Base-by-base conservation (phyloP, 2,329 filamentous ascomycete genomes). In the Epichloe sp. region DNA sequence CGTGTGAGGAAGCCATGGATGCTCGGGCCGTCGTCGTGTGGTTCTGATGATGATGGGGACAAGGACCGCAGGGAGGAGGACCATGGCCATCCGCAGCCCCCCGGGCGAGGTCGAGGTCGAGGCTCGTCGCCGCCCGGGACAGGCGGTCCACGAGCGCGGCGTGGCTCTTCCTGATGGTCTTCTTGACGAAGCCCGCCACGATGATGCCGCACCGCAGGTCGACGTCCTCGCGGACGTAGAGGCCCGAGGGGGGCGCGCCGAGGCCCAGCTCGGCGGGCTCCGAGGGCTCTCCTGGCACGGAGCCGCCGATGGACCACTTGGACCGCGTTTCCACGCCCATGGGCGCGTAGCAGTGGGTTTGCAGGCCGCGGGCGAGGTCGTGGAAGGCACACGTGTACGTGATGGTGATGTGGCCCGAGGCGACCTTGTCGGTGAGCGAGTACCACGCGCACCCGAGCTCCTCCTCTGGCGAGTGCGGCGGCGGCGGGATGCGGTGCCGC, bases 171-270 rank as follows among this genome's bases (percentile, higher is more conserved):
- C 86, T 86, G 44, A 94, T 75, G 14, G 86, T 93, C 68, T 82
- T 86, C 72, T 86, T 90, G 53, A 95, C 85, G 61, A 94, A 94
- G 7, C 71, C 69, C 0, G 82, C 76, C 71, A 93, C 78, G 55
- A 93, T 71, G 52, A 88, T 71, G 60, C 89, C 91, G 70, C 88
- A 94, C 52, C 78, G 78, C 73, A 95, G 57, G 55, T 88, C 83
- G 47, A 93, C 83, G 57, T 95, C 88, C 71, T 95, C 88, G n/a
- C 85, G 76, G 42, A 95, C 71, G 62, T 89, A 94, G 12, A 95
- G 70, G 0, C 88, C 88, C 41, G 79, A 71, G 21, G 74, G 66
- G 0, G 88, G 87, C 0, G 76, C 79, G 14, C 76, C 76, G 5
- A 86, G 67, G 5, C 83, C 85, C 21, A 86, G 67, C 68, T 91